Evolutionary conservation across 2,329 filamentous ascomycete genomes (phyloP).

Genomic region (Cytospora paraplurivora): DNA sequence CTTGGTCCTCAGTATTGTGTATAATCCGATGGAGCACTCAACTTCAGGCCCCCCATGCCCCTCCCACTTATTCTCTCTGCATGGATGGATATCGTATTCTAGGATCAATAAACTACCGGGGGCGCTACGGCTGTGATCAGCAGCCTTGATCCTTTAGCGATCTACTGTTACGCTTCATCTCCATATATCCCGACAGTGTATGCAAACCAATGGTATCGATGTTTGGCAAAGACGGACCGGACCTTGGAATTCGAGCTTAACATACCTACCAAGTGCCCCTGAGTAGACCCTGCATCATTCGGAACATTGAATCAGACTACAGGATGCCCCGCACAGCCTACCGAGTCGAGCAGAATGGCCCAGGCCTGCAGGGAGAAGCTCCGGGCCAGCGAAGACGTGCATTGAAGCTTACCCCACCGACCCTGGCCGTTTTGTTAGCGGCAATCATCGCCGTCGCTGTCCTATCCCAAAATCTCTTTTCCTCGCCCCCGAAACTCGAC

Average conservation of each 20-base stretch:
- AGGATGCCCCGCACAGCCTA: slow-evolving; percentile 18
- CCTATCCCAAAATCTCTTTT: slow-evolving; percentile 35
- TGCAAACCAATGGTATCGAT: neutral
- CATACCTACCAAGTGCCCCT: too few species aligned
- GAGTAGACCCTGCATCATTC: too few species aligned
- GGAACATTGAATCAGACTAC: too few species aligned
- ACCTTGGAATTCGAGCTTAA: neutral
- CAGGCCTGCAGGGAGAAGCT: slow-evolving; percentile 16
- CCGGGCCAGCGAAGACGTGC: neutral
- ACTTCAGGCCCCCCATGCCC: too few species aligned
- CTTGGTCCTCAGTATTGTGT: too few species aligned
- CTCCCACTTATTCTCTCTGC: too few species aligned
- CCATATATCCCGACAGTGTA: slow-evolving; percentile 18
- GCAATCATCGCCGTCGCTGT: slow-evolving; percentile 24
- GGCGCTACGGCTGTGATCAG: neutral
- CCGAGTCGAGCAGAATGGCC: slow-evolving; percentile 22
- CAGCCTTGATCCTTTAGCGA: neutral
- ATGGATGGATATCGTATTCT: neutral
- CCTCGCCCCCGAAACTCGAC: slow-evolving; percentile 48
- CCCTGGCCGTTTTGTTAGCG: slow-evolving; percentile 24
- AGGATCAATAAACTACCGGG: neutral
- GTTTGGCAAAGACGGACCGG: neutral
- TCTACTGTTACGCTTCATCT: slow-evolving; percentile 16
- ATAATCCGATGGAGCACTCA: too few species aligned
- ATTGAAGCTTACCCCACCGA: slow-evolving; percentile 16